A percentile compares a stretch with the other conserved stretches of the same genome.
Evolutionary conservation across 495 filamentous ascomycete genomes (phyloP).

Genomic region (Penicillium coffeae): DNA sequence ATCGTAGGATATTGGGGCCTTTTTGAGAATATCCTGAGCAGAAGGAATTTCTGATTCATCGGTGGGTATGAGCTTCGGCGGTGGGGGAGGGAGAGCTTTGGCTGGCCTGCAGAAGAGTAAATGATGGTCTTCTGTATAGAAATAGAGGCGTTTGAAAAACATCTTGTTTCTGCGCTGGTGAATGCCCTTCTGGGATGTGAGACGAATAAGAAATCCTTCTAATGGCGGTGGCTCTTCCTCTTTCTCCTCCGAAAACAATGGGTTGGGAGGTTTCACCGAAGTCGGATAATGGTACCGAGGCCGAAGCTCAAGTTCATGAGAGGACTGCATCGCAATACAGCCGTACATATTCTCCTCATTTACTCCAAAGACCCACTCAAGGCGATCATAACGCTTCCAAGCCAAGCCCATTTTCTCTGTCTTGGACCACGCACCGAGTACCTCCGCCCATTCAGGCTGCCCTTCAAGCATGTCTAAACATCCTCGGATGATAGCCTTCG

Average conservation of each 20-base stretch:
- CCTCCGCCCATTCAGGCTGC: slow-evolving; percentile 58
- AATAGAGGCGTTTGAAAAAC: slow-evolving; percentile 70
- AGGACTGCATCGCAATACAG: slow-evolving; percentile 66
- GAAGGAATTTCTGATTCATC: slow-evolving; percentile 48
- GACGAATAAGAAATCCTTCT: slow-evolving; percentile 68
- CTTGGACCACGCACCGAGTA: slow-evolving; percentile 57
- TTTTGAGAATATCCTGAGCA: slow-evolving; percentile 52
- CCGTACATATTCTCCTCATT: slow-evolving; percentile 75
- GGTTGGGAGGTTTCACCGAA: slow-evolving; percentile 32
- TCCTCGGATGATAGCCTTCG: slow-evolving; percentile 50
- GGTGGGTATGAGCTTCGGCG: slow-evolving; percentile 48
- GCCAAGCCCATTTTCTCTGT: slow-evolving; percentile 65
- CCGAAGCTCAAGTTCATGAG: slow-evolving; percentile 70
- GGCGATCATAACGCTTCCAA: slow-evolving; percentile 72
- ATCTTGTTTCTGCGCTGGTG: slow-evolving; percentile 59
- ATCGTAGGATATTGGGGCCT: slow-evolving; percentile 59
- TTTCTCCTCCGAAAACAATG: slow-evolving; percentile 31
- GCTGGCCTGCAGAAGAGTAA: slow-evolving; percentile 64
- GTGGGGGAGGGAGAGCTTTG: slow-evolving; percentile 61
- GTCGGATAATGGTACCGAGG: slow-evolving; percentile 69
- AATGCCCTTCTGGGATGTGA: slow-evolving; percentile 62
- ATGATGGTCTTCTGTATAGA: slow-evolving; percentile 64
- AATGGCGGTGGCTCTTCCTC: slow-evolving; percentile 60
- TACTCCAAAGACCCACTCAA: slow-evolving; percentile 69
- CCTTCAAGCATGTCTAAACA: slow-evolving; percentile 59